Percentiles rank a stretch among this genome's conserved stretches.
These are phyloP conservation scores for Torulaspora gathmanii DNA, from an alignment of 805 yeast genomes.

Conservation along the genomic window DNA sequence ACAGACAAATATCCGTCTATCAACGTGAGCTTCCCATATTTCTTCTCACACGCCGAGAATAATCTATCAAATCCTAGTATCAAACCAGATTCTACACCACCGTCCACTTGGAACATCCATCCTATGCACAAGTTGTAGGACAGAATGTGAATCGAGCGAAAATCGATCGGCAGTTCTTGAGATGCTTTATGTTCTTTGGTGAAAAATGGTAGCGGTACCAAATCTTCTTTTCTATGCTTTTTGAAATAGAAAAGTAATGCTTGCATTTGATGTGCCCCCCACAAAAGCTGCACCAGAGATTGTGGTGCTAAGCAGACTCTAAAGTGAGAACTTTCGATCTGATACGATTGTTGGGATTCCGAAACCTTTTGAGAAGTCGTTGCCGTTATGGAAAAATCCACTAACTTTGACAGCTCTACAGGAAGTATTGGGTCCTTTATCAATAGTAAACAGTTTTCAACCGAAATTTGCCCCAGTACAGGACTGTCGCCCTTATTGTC, in stretches of 20 bases:
- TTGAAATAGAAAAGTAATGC: slow-evolving; percentile 17
- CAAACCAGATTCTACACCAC: slow-evolving; percentile 56
- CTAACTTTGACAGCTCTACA: slow-evolving; percentile 38
- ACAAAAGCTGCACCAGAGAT: slow-evolving; percentile 40
- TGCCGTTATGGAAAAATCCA: slow-evolving; percentile 46
- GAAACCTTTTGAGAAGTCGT: slow-evolving; percentile 38
- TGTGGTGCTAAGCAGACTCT: slow-evolving; percentile 55
- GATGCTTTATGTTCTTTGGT: slow-evolving; percentile 2
- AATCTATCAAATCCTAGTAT: slow-evolving; percentile 72
- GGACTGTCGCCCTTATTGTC: slow-evolving; percentile 6
- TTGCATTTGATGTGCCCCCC: slow-evolving; percentile 25
- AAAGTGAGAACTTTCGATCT: slow-evolving; percentile 54
- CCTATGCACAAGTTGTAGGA: slow-evolving; percentile 70
- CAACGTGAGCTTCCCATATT: slow-evolving; percentile 62
- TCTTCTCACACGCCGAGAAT: slow-evolving; percentile 57
- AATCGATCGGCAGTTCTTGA: slow-evolving; percentile 23
- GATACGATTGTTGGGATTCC: slow-evolving; percentile 42
- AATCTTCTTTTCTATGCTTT: slow-evolving; percentile 16
- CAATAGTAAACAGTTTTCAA: slow-evolving; percentile 30
- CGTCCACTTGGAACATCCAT: slow-evolving; percentile 58
- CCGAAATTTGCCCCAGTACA: slow-evolving; percentile 26
- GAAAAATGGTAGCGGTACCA: slow-evolving; percentile 1
- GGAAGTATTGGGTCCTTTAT: slow-evolving; percentile 34
- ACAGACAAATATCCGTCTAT: slow-evolving; percentile 66
- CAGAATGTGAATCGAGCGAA: slow-evolving; percentile 52